Evolutionary conservation across 768 basidiomycete genomes (phyloP).

Genomic region (Russula dissimulans): DNA sequence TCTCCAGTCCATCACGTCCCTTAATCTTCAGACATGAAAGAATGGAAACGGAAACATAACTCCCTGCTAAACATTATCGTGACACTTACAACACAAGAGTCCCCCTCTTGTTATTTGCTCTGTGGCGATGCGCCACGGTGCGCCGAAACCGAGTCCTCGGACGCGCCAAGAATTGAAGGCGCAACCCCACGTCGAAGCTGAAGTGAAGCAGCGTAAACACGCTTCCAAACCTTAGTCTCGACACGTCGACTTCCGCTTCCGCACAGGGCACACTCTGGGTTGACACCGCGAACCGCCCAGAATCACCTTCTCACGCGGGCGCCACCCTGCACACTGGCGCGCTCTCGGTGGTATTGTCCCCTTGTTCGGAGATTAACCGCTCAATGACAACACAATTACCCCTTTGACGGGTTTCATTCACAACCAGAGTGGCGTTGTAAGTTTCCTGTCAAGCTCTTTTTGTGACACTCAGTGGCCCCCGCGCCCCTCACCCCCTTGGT

Average conservation of each 20-base stretch:
- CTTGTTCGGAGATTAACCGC: neutral
- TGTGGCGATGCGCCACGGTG: neutral
- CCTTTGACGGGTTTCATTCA: neutral
- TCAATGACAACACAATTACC: neutral
- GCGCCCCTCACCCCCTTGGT: neutral
- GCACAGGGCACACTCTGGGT: neutral
- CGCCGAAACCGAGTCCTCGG: neutral
- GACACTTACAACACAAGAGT: no score
- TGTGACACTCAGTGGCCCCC: neutral
- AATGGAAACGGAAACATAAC: no score
- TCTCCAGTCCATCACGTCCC: conserved; percentile 1
- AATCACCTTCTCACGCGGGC: neutral
- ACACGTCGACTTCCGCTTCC: neutral
- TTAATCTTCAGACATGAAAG: neutral
- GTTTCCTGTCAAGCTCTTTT: neutral
- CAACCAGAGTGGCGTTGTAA: neutral
- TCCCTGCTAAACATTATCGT: no score
- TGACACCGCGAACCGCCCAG: neutral
- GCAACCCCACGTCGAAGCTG: neutral
- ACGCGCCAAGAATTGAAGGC: neutral
- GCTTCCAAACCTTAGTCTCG: neutral
- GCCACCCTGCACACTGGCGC: neutral
- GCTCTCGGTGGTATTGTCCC: neutral
- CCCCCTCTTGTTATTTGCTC: neutral
- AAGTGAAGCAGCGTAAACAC: neutral